Evolutionary conservation across 345 rosid genomes (phyloP), one percentile per base, ranked within the genome.

Genomic region (Adansonia digitata): DNA sequence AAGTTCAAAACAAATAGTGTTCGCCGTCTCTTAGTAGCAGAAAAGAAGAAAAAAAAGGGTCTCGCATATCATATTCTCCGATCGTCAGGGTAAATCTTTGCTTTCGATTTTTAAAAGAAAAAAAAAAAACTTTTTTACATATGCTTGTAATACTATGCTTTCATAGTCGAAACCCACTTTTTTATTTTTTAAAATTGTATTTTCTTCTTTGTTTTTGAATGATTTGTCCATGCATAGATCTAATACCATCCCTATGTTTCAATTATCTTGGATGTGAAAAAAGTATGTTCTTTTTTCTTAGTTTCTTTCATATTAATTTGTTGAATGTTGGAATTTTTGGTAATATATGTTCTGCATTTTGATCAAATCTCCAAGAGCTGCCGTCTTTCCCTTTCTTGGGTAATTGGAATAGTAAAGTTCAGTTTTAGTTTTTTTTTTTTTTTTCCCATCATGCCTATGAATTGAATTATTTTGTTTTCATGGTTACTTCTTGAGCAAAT

Each of bases 71-170:
- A 55, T 39, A 45, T 72, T 60, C 59, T 72, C 65, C 51, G 71
- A 59, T 75, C 64, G 24, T 62, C 71, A 42, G 37, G 64, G 80
- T 80, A 61, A 72, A 20, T 61, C 42, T 73, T 29, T 29, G 7
- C 40, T 26, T 14, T 43, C 11, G 0, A 5, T 22, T 66, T 42
- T 27, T 66, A 26, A 26, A 26, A n/a, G n/a, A n/a, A n/a, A n/a
- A n/a, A n/a, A n/a, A n/a, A n/a, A n/a, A n/a, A n/a, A n/a, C n/a
- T 57, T 11, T 59, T 59, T 27, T 27, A 15, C 27, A 14, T 13
- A 40, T 9, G 31, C 10, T 43, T 24, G 37, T 45, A 66, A 43
- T 10, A 5, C 22, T 10, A 17, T 24, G n/a, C 13, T 43, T 24
- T 34, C 18, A 14, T 66, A 27, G 26, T 66, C 37, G 24, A 66